phyloP scores from a whole-genome alignment of 495 filamentous ascomycete species.

The Thermothielavioides terrestris region DNA sequence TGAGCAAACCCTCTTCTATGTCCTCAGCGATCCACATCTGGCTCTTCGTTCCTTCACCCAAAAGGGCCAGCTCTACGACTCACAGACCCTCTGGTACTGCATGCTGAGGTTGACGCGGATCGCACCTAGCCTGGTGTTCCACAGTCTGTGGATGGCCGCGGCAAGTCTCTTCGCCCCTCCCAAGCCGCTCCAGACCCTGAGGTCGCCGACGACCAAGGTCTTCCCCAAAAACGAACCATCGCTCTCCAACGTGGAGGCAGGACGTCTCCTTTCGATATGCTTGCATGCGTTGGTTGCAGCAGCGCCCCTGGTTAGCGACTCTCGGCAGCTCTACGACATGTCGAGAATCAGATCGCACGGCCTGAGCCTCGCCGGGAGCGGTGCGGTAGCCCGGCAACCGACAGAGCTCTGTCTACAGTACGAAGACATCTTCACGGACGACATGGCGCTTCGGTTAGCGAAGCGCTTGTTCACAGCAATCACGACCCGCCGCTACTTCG shows the following conservation, averaged over 20 bases:
- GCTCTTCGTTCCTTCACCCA: constrained; percentile 58
- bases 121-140: constrained; percentile 51
- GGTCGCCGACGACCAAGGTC: constrained; percentile 33
- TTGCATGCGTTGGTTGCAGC: constrained; percentile 46
- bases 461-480: constrained; percentile 45
- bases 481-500: constrained; percentile 37
- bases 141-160: constrained; percentile 70
- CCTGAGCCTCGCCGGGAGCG: constrained; percentile 29
- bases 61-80: constrained; percentile 38
- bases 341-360: constrained; percentile 44
- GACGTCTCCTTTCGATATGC: constrained; percentile 43
- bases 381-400: constrained; percentile 30
- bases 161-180: constrained; percentile 60
- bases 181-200: constrained; percentile 40
- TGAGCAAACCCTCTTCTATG: constrained; percentile 66
- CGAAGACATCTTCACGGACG: constrained; percentile 47
- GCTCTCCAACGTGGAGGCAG: constrained; percentile 39
- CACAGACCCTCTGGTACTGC: constrained; percentile 43
- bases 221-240: constrained; percentile 29
- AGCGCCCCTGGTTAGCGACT: constrained; percentile 39
- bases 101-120: constrained; percentile 45
- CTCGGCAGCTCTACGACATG: constrained; percentile 39
- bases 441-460: constrained; percentile 43
- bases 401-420: constrained; percentile 43
- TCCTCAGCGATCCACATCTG: constrained; percentile 56